A percentile compares a stretch with the other conserved stretches of the same genome.
Conservation (phyloP, 2,329 filamentous ascomycete genomes). For the Paecilomyces sp. region DNA sequence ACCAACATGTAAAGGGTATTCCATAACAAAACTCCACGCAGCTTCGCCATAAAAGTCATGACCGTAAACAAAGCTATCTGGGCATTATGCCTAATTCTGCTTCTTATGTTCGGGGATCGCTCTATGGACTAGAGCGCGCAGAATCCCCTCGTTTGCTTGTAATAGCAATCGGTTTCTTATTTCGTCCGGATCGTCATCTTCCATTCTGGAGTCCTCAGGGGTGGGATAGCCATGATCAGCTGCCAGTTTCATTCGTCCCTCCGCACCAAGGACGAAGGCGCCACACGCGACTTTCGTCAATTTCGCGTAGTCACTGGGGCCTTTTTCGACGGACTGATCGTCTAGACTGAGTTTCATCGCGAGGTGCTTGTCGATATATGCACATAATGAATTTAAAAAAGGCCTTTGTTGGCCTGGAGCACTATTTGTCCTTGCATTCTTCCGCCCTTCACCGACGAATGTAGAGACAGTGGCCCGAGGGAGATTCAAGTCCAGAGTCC, state of each 20-base stretch:
- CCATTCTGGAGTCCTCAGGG: conserved; percentile 7
- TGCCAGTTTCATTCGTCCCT: conserved; percentile 33
- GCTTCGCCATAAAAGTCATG: neutral
- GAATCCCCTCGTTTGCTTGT: conserved; percentile 23
- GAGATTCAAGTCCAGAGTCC: conserved; percentile 26
- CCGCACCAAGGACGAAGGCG: conserved; percentile 30
- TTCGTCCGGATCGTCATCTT: conserved; percentile 11
- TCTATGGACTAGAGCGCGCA: conserved; percentile 22
- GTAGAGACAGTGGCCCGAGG: conserved; percentile 19
- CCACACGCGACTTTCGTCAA: conserved; percentile 31
- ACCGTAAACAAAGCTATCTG: neutral
- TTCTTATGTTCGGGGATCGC: conserved; percentile 10
- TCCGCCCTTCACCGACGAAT: conserved; percentile 14
- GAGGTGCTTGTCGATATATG: conserved; percentile 30
- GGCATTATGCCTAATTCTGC: neutral
- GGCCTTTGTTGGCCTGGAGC: conserved; percentile 6
- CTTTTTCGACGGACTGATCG: conserved; percentile 2
- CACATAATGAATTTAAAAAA: conserved; percentile 21
- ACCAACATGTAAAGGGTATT: neutral
- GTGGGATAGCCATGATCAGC: conserved; percentile 11
- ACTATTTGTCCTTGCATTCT: conserved; percentile 8
- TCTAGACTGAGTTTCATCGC: conserved; percentile 32
- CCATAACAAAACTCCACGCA: neutral
- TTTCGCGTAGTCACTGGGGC: conserved; percentile 20
- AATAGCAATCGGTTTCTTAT: conserved; percentile 15